phyloP scores from a whole-genome alignment of 768 basidiomycete species.

The Serendipita sp. region DNA sequence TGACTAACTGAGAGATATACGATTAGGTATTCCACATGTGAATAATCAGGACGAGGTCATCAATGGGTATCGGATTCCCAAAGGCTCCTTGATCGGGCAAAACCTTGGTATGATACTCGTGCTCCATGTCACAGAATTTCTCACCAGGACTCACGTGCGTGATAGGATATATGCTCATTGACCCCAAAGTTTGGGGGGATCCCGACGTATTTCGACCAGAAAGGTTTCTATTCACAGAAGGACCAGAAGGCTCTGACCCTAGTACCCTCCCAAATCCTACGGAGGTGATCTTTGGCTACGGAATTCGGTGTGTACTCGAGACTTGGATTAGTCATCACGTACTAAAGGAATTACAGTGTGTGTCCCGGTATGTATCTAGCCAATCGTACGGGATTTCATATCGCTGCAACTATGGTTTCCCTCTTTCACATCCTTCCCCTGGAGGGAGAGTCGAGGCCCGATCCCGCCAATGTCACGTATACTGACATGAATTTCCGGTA shows the following conservation, averaged over 20 bases:
- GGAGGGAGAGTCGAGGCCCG: not conserved
- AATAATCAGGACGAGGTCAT: not conserved
- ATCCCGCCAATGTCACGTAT: not conserved
- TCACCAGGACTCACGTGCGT: too few species aligned
- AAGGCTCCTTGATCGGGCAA: not conserved
- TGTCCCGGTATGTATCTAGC: slow-evolving; percentile 1
- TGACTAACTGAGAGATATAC: too few species aligned
- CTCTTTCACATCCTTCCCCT: not conserved
- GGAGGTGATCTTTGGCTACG: not conserved
- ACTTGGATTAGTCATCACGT: not conserved
- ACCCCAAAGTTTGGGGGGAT: slow-evolving; percentile 15
- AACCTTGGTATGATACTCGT: not conserved
- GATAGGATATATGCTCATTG: slow-evolving; percentile 16
- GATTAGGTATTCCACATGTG: not conserved
- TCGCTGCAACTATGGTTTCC: not conserved
- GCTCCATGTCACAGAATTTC: too few species aligned
- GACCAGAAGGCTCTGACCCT: not conserved
- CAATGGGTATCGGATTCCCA: not conserved
- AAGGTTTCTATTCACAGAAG: slow-evolving; percentile 16
- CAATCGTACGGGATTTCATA: not conserved
- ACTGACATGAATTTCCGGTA: not conserved
- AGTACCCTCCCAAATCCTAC: not conserved
- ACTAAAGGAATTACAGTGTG: not conserved
- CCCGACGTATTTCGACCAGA: slow-evolving; percentile 19
- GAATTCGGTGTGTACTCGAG: not conserved